Evolutionary conservation across 768 basidiomycete genomes (phyloP), one percentile per base, ranked within the genome.

Genomic region (Mycena indigotica): DNA sequence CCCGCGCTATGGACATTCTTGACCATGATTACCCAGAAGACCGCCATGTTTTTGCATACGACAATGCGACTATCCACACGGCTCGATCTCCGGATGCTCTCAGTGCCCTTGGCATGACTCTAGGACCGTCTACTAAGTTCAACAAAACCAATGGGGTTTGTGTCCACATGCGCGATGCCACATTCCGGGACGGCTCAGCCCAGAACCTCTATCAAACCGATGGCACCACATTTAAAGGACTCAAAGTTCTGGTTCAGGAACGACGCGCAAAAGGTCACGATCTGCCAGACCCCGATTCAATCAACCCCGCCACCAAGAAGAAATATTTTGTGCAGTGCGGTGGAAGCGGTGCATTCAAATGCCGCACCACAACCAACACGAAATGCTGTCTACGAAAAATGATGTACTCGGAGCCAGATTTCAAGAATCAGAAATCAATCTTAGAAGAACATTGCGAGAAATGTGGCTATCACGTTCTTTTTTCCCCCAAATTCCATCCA

Each of bases 401-500:
- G 10, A 28, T 60, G 21, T 60, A 55, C 35, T 52, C 19, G 23
- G 45, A 60, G 29, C 50, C 55, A 1, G 53, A 59, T 26, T 59
- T 59, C 23, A 25, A 35, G 12, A n/a, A 52, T 4, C 30, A 24
- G 6, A 26, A 44, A 32, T 60, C 58, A 19, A 25, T 29, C 23
- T 50, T 60, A 15, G 59, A 57, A 25, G 49, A 28, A 19, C 29
- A 28, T 28, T 53, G 51, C n/a, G 45, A 52, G 39, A 35, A 41
- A 28, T 44, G 30, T 10, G 55, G 59, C 17, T 41, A 21, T 19
- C 56, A 30, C 21, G 56, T 54, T 4, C 28, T 62, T n/a, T 62
- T 62, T 32, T 28, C 52, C 29, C 56, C 56, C 1, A 62, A 54
- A 40, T 62, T 53, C 26, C 60, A 62, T 19, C 52, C 50, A 13